phyloP scores from a whole-genome alignment of 164 flowering plant species.

The Magnolia changhungtana region DNA sequence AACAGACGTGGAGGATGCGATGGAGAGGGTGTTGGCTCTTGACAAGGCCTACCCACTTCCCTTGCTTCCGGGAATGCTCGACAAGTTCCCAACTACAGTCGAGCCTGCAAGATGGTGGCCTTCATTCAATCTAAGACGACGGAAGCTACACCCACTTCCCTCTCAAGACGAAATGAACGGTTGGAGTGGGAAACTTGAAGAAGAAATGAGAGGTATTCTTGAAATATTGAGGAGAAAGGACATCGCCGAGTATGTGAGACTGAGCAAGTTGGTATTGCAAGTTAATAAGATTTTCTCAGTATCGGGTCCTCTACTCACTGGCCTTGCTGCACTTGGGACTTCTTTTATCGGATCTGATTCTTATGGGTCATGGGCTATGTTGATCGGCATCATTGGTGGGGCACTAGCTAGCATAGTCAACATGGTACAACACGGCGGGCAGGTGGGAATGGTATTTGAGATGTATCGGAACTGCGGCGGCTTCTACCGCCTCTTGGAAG shows the following conservation, averaged over 20 bases:
- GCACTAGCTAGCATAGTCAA: slow-evolving; percentile 50
- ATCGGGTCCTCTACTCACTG: slow-evolving; percentile 53
- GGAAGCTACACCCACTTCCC: background rate
- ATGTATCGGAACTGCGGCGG: slow-evolving; percentile 48
- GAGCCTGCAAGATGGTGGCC: slow-evolving; percentile 50
- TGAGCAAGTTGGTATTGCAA: slow-evolving; percentile 45
- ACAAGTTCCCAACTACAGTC: slow-evolving; percentile 42
- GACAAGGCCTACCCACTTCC: slow-evolving; percentile 60
- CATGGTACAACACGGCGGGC: slow-evolving; percentile 57
- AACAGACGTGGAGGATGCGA: slow-evolving; percentile 28
- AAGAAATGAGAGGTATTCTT: slow-evolving; percentile 45
- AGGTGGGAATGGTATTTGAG: slow-evolving; percentile 62
- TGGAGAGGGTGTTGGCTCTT: slow-evolving; percentile 40
- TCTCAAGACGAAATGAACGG: slow-evolving; percentile 15
- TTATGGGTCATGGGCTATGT: slow-evolving; percentile 17
- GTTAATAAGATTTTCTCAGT: slow-evolving; percentile 41
- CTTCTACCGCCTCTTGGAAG: slow-evolving; percentile 30
- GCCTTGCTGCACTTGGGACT: slow-evolving; percentile 43
- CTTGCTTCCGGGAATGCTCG: slow-evolving; percentile 43
- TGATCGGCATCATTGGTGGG: slow-evolving; percentile 36
- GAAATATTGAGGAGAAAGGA: slow-evolving; percentile 45
- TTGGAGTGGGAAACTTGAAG: slow-evolving; percentile 48
- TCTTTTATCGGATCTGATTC: slow-evolving; percentile 29
- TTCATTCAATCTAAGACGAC: background rate
- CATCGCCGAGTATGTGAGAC: slow-evolving; percentile 34